Evolutionary conservation across 163 green algal species (phyloP).

Genomic region (Prototheca wickerhamii): DNA sequence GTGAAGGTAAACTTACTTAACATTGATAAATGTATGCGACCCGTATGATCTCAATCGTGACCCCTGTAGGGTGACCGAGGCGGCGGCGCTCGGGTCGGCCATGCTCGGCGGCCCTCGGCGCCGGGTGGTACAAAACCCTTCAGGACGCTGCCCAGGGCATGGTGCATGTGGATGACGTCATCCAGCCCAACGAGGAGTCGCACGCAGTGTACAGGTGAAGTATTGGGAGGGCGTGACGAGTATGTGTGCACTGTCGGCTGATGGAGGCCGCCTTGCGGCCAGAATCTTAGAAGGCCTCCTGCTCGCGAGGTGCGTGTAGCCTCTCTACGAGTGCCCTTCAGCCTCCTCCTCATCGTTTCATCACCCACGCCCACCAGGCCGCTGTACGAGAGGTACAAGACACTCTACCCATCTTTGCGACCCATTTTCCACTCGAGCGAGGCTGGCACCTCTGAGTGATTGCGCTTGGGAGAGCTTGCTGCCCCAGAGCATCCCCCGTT

Average conservation of each 20-base stretch:
- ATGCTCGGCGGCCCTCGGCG: slow-evolving; percentile 61
- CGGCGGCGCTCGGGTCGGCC: slow-evolving; percentile 56
- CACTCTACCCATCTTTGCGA: not conserved
- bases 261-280: no score
- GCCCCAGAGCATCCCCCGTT: no score
- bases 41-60: no score
- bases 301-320: no score
- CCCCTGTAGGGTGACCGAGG: slow-evolving; percentile 31
- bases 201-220: not conserved
- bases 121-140: slow-evolving; percentile 36
- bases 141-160: slow-evolving; percentile 39
- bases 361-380: not conserved
- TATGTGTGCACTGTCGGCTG: not conserved
- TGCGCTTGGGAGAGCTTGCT: no score
- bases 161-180: slow-evolving; percentile 27
- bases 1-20: no score
- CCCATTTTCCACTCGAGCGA: not conserved
- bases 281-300: no score
- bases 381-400: not conserved
- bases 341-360: no score
- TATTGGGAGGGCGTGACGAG: not conserved
- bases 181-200: not conserved
- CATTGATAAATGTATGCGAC: no score
- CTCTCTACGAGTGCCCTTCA: no score
- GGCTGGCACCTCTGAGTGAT: no score